phyloP scores from a whole-genome alignment of 306 rosid species.

The Prunus davidiana region DNA sequence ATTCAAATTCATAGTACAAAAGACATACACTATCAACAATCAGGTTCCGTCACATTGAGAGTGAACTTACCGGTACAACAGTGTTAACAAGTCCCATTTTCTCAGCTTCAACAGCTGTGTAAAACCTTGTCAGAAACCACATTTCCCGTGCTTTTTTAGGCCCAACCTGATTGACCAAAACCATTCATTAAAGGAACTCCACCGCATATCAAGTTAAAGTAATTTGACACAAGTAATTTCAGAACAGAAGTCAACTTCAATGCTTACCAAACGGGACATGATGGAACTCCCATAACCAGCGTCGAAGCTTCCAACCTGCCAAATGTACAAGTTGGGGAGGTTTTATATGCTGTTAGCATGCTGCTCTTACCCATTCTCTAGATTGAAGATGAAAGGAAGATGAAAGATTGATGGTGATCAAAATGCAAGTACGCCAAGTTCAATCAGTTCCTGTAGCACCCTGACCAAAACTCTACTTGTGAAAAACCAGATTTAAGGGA shows the following conservation, averaged over 20 bases:
- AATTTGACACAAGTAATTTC: background rate
- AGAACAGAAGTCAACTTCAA: background rate
- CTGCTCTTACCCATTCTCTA: background rate
- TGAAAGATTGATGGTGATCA: background rate
- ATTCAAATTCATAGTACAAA: background rate
- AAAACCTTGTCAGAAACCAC: conserved; percentile 89
- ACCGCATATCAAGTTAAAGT: background rate
- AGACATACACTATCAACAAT: background rate
- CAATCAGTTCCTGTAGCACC: background rate
- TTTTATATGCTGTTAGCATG: background rate
- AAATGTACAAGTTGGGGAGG: background rate
- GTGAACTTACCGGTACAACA: conserved; percentile 66
- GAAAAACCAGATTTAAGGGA: conserved; percentile 1
- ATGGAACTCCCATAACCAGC: conserved; percentile 98
- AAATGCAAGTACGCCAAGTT: background rate
- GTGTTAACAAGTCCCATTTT: conserved; percentile 94
- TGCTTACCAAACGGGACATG: conserved; percentile 86
- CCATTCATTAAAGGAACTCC: background rate
- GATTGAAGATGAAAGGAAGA: background rate
- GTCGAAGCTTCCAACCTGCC: conserved; percentile 95
- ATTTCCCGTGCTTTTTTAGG: conserved; percentile 88
- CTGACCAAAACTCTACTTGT: background rate
- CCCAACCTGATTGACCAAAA: conserved; percentile 51
- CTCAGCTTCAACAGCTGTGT: conserved; percentile 82
- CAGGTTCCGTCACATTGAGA: background rate